These are phyloP conservation scores for Petunia hybrid DNA, from an alignment of 305 asterid species.

Conservation along the genomic window DNA sequence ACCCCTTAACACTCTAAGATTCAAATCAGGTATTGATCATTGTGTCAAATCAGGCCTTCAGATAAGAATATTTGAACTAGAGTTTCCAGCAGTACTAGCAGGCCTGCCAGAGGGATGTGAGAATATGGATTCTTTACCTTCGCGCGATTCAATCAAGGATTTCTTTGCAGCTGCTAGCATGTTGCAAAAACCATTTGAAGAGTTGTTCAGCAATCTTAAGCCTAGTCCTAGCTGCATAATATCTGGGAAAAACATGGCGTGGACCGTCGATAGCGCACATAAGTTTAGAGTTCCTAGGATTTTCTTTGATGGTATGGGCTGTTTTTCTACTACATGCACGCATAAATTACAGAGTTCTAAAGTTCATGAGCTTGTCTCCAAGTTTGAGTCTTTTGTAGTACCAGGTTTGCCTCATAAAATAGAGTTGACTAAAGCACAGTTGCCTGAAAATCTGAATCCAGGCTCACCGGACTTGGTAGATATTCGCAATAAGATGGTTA, in stretches of 20 bases:
- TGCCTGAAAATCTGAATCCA: slow-evolving; percentile 42
- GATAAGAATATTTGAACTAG: slow-evolving; percentile 40
- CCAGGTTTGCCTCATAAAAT: slow-evolving; percentile 54
- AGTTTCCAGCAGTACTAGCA: slow-evolving; percentile 41
- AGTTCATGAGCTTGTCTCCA: slow-evolving; percentile 38
- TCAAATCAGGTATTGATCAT: slow-evolving; percentile 33
- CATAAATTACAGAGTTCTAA: slow-evolving; percentile 39
- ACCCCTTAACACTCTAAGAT: slow-evolving; percentile 42
- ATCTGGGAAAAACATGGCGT: slow-evolving; percentile 48
- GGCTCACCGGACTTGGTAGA: slow-evolving; percentile 39
- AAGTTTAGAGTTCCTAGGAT: slow-evolving; percentile 51
- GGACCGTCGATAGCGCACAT: slow-evolving; percentile 47
- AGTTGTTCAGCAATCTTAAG: slow-evolving; percentile 34
- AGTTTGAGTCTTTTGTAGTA: slow-evolving; percentile 48
- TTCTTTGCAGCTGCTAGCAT: slow-evolving; percentile 46
- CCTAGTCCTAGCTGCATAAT: slow-evolving; percentile 58
- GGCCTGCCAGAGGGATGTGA: slow-evolving; percentile 60
- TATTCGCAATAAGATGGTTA: slow-evolving; percentile 39
- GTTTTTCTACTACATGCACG: slow-evolving; percentile 48
- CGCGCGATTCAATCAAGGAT: slow-evolving; percentile 32
- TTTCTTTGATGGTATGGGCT: slow-evolving; percentile 54
- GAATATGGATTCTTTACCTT: slow-evolving; percentile 50
- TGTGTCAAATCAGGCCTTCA: slow-evolving; percentile 42
- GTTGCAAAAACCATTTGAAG: slow-evolving; percentile 48
- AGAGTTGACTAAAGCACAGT: slow-evolving; percentile 47